Base-by-base conservation (phyloP, 1,139 yeast species). In the Geotrichum carabidarum region DNA sequence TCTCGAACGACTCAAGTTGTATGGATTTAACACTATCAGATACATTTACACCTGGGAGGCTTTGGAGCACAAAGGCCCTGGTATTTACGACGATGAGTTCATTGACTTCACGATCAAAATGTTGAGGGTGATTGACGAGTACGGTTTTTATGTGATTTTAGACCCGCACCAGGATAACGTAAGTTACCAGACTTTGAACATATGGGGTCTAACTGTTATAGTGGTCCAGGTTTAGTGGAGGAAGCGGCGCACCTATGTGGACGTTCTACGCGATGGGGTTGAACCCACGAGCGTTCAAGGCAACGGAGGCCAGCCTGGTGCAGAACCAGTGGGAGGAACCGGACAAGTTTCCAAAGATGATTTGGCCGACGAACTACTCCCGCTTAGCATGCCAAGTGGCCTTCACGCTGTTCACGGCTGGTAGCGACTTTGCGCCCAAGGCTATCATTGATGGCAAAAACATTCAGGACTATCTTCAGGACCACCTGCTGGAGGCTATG, bases 181-280 rank as follows among this genome's bases (percentile, higher is more conserved):
- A 36, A 35, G 49, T 35, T 22, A 5, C 27, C 27, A 22, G 27
- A 22, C 5, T 22, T 22, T 22, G 27, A 3, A 3, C 5, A 5
- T 22, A 22, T 22, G 15, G 2, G 15, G 15, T 37, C 49, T 44
- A 22, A 45, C 49, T 4, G 43, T n/a, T 12, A 8, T 34, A 84
- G 27, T 90, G 97, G 97, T 84, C 94, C 2, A 75, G 96, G 53
- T 86, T 76, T 65, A 75, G 82, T 27, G 96, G 96, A 12, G 97
- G 97, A 4, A 83, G 90, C 57, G 97, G 97, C 18, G 95, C 96
- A 2, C 96, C 97, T 0, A 65, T 86, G 66, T 90, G 97, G 97
- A 89, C 96, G 0, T 69, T 88, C 8, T 83, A 86, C 62, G 91
- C 94, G 17, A 94, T 91, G 1, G 96, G 96, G 0, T 72, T 90